phyloP scores from a whole-genome alignment of 2,329 filamentous ascomycete genomes.

The Cladobotryum protrusum region DNA sequence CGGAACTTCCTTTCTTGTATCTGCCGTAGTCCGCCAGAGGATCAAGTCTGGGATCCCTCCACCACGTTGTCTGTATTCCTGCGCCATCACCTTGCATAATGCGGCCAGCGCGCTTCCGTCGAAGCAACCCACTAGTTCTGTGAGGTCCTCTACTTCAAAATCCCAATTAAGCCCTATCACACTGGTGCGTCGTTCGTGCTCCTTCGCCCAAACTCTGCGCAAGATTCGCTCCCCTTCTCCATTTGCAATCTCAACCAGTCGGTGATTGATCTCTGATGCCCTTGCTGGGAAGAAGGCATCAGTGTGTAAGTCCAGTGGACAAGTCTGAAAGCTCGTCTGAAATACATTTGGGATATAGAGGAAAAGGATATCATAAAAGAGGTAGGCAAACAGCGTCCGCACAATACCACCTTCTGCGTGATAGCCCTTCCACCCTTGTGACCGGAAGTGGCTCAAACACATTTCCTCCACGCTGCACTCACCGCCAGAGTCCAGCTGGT shows the following conservation, averaged over 20 bases:
- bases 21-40: conserved; percentile 58
- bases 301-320: conserved; percentile 85
- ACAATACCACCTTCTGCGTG: conserved; percentile 89
- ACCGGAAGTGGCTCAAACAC: conserved; percentile 82
- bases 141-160: conserved; percentile 70
- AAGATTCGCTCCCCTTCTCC: conserved; percentile 66
- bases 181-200: conserved; percentile 68
- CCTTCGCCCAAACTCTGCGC: conserved; percentile 58
- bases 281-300: conserved; percentile 85
- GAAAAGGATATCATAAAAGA: conserved; percentile 92
- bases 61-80: conserved; percentile 83
- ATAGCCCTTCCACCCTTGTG: conserved; percentile 86
- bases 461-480: conserved; percentile 90
- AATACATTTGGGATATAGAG: conserved; percentile 94
- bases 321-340: conserved; percentile 91
- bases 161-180: conserved; percentile 92
- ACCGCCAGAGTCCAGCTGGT: conserved; percentile 60
- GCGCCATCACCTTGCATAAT: conserved; percentile 88
- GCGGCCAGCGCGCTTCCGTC: conserved; percentile 71
- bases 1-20: conserved; percentile 13
- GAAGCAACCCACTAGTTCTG: conserved; percentile 75
- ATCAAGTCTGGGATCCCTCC: conserved; percentile 90
- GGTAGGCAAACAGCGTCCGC: conserved; percentile 81
- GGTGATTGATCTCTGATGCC: conserved; percentile 82
- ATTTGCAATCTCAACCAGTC: conserved; percentile 81